Evolutionary conservation across 768 basidiomycete species (phyloP).

Genomic region (Strobilomyces confusus): DNA sequence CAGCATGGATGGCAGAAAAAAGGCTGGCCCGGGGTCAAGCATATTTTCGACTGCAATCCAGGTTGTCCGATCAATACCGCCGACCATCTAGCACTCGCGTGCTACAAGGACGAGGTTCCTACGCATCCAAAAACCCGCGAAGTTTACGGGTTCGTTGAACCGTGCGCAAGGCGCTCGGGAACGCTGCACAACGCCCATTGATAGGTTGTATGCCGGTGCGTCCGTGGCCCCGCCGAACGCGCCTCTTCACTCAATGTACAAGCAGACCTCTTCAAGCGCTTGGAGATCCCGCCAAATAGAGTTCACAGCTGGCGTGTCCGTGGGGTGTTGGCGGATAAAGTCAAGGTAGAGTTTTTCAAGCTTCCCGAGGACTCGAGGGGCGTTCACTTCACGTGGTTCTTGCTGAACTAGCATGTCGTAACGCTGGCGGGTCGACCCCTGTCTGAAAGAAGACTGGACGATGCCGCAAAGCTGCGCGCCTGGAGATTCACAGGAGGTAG

Average conservation of each 20-base stretch:
- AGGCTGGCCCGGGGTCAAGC: background rate
- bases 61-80: conserved; percentile 3
- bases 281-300: background rate
- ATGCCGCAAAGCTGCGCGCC: background rate
- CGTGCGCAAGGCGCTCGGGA: no score
- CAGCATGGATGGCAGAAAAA: conserved; percentile 2
- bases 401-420: conserved; percentile 3
- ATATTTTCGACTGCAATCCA: conserved; percentile 7
- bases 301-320: conserved; percentile 2
- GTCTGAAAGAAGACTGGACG: background rate
- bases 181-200: background rate
- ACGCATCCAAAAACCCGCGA: background rate
- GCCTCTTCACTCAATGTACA: background rate
- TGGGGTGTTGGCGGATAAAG: conserved; percentile 1
- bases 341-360: background rate
- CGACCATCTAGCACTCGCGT: background rate
- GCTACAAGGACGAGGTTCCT: background rate
- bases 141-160: conserved; percentile 5
- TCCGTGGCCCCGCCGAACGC: background rate
- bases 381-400: conserved; percentile 1
- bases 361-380: background rate
- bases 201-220: background rate
- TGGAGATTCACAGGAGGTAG: conserved; percentile 4
- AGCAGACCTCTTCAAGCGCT: background rate
- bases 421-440: background rate